Evolutionary conservation across 139 green algal genomes (phyloP).

Genomic region (Chlamydomonas schloesseri): DNA sequence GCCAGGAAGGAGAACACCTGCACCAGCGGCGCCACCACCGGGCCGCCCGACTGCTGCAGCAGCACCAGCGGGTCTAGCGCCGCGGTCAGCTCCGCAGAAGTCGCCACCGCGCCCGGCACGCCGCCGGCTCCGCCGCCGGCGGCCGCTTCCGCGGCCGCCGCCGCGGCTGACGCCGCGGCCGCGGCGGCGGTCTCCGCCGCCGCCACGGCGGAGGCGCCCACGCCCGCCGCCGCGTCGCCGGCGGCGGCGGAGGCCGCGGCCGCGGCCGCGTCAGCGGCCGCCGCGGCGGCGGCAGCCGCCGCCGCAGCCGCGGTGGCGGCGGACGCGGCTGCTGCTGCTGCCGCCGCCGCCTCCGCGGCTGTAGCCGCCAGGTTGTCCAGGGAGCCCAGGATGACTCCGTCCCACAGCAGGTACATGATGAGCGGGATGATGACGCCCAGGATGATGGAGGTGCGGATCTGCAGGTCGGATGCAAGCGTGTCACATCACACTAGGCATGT

Average conservation of each 20-base stretch:
- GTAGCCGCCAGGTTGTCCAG: slow-evolving; percentile 36
- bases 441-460: slow-evolving; percentile 31
- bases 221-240: background rate
- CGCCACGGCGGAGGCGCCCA: background rate
- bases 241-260: background rate
- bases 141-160: background rate
- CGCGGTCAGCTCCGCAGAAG: slow-evolving; percentile 1
- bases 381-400: slow-evolving; percentile 83
- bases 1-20: slow-evolving; percentile 73
- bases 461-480: background rate
- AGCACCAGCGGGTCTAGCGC: slow-evolving; percentile 41
- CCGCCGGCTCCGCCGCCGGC: background rate
- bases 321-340: background rate
- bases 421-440: slow-evolving; percentile 72
- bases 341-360: background rate
- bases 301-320: background rate
- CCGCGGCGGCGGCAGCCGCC: background rate
- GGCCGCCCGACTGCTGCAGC: slow-evolving; percentile 23
- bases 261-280: background rate
- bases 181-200: background rate
- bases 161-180: background rate
- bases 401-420: slow-evolving; percentile 88
- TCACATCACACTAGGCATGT: no score
- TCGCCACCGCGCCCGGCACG: background rate
- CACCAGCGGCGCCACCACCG: slow-evolving; percentile 49